Evolutionary conservation across 2,329 filamentous ascomycete genomes (phyloP), one percentile per base, ranked within the genome.

Genomic region (Neonectria magnoliae): DNA sequence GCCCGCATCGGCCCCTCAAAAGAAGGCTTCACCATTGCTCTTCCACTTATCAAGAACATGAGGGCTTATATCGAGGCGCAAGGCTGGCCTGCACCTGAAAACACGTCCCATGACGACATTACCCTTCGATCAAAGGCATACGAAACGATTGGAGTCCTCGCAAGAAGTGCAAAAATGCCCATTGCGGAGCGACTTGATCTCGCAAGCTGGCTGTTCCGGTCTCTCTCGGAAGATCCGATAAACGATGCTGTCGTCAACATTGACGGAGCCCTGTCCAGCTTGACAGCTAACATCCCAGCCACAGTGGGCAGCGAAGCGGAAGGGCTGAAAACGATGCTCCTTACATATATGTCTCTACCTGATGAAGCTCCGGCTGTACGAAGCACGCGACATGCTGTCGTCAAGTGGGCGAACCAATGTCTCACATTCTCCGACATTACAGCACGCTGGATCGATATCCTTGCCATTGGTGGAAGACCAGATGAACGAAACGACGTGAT

Each of bases 401-500:
- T 96, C 8, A 92, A 96, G 62, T 98, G 95, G 84, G 93, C 93
- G 11, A 98, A 98, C 75, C 87, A 93, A 55, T 97, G 93, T 73
- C 83, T 99, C 5, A 88, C 91, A 1, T 98, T 93, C 71, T 85
- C 85, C 20, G 93, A 97, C 73, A 85, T 93, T 10, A 84, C 91
- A 41, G 96, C 89, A 27, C 88, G 96, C 53, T 98, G 93, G 93
- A 92, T 98, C 51, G 89, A 98, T 76, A 87, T 98, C 16, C 84
- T 98, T 54, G 95, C 94, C 8, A 82, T 96, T 9, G 89, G 88
- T 16, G 90, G 90, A 13, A 85, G 85, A 3, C 78, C 81, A 3
- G 86, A 88, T 55, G 91, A 94, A 75, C 88, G 92, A 50, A 91
- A 90, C 65, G 95, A 98, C 75, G 90, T 98, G 3, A 80, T 93